Conservation (phyloP, 2,329 filamentous ascomycete species). For the Neoarthrinium moseri region DNA sequence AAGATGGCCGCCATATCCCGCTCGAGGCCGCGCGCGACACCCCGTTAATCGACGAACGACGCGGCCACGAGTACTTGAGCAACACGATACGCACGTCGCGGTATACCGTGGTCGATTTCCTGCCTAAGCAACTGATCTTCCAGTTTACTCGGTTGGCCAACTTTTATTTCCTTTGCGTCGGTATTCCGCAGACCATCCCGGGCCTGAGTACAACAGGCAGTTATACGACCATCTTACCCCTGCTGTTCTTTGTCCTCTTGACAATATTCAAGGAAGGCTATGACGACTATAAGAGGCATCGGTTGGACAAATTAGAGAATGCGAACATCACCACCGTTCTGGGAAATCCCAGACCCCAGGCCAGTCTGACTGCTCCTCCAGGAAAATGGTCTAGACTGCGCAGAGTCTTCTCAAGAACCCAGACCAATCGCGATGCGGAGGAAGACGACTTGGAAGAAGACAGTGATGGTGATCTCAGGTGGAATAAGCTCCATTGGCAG, state of each 20-base stretch:
- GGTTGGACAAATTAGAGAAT: constrained; percentile 81
- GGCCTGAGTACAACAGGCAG: constrained; percentile 73
- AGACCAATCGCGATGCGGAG: constrained; percentile 7
- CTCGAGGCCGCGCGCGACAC: constrained; percentile 36
- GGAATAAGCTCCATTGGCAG: constrained; percentile 64
- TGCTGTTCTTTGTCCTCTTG: constrained; percentile 73
- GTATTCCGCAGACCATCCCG: constrained; percentile 79
- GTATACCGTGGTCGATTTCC: constrained; percentile 80
- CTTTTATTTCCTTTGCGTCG: constrained; percentile 83
- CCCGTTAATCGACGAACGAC: constrained; percentile 47
- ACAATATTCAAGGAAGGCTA: constrained; percentile 86
- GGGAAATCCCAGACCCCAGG: constrained; percentile 23
- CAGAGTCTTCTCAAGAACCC: background rate
- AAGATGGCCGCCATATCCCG: constrained; percentile 61
- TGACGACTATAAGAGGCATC: constrained; percentile 78
- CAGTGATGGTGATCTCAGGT: constrained; percentile 31
- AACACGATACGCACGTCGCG: constrained; percentile 77
- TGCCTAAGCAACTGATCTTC: constrained; percentile 80
- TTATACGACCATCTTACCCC: constrained; percentile 71
- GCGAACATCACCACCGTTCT: constrained; percentile 47
- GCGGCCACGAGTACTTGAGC: constrained; percentile 48
- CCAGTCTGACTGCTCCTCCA: background rate
- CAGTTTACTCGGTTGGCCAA: constrained; percentile 87
- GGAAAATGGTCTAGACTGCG: background rate
- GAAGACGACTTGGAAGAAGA: constrained; percentile 13